These are phyloP conservation scores for Saturnispora halmiae DNA, from an alignment of 805 yeast species.

Conservation along the genomic window DNA sequence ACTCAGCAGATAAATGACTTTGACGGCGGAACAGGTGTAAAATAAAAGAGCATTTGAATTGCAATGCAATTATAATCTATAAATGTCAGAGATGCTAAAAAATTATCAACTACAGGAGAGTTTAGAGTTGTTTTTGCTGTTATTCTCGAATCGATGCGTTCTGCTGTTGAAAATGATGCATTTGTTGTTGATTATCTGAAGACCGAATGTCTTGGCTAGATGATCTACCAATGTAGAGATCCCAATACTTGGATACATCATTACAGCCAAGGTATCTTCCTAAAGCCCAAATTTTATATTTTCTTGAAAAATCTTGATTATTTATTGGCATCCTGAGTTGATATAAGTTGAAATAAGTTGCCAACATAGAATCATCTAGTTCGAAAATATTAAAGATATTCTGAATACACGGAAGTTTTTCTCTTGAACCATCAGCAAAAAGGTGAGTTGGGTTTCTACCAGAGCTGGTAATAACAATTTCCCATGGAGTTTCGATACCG, in stretches of 20 bases:
- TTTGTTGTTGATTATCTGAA: neutral
- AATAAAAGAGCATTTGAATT: too few species aligned
- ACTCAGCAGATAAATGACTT: too few species aligned
- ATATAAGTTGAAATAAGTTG: constrained; percentile 5
- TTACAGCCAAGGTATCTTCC: constrained; percentile 26
- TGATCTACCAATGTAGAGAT: constrained; percentile 7
- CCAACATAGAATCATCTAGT: constrained; percentile 3
- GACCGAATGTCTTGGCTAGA: too few species aligned
- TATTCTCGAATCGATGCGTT: neutral
- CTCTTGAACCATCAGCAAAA: constrained; percentile 4
- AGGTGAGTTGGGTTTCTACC: constrained; percentile 21
- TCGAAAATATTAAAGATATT: constrained; percentile 22
- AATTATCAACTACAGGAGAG: neutral
- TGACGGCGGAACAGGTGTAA: too few species aligned
- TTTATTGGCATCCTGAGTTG: constrained; percentile 5
- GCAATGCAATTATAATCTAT: neutral
- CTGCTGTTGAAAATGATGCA: neutral
- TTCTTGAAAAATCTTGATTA: constrained; percentile 5
- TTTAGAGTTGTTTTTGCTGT: neutral
- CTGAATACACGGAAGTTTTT: constrained; percentile 17
- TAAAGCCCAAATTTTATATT: constrained; percentile 20
- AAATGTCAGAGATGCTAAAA: neutral
- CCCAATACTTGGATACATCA: constrained; percentile 27
- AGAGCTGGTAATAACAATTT: constrained; percentile 21
- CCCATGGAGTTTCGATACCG: constrained; percentile 26